Percentiles rank a stretch among this genome's conserved stretches.
Evolutionary conservation across 225 moss, liverwort and hornwort species (phyloP).

Genomic region (Bryum argenteum): DNA sequence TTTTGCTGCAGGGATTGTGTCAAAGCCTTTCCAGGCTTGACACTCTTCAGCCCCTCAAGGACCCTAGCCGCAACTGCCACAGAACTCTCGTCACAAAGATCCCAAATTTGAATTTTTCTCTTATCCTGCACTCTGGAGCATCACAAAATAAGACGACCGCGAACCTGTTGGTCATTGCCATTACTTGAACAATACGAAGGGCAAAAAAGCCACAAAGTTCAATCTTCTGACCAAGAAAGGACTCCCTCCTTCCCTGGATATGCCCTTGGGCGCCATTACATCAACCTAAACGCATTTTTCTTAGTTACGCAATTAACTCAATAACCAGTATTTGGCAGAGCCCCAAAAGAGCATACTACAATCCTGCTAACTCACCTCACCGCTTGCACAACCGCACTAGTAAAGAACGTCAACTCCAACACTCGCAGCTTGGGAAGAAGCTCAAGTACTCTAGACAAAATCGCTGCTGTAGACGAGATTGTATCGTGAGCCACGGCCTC

Average conservation of each 20-base stretch:
- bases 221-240: neutral
- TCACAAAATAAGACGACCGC: neutral
- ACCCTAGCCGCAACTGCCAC: conserved; percentile 70
- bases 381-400: conserved; percentile 53
- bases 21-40: conserved; percentile 38
- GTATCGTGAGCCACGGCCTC: conserved; percentile 48
- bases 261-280: conserved; percentile 13
- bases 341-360: conserved; percentile 4
- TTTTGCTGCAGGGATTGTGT: conserved; percentile 33
- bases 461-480: conserved; percentile 53
- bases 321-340: conserved; percentile 13
- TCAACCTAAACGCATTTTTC: neutral
- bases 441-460: conserved; percentile 52
- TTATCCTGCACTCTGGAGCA: conserved; percentile 55
- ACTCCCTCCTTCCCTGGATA: neutral
- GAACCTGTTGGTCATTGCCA: neutral
- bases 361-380: conserved; percentile 53
- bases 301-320: neutral
- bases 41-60: conserved; percentile 52
- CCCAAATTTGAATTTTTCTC: conserved; percentile 66
- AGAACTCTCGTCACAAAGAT: conserved; percentile 77
- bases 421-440: conserved; percentile 65
- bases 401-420: conserved; percentile 87
- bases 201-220: neutral
- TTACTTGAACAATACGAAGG: neutral